Base-by-base conservation (phyloP, 2,329 filamentous ascomycete genomes). In the Venturia effusa region DNA sequence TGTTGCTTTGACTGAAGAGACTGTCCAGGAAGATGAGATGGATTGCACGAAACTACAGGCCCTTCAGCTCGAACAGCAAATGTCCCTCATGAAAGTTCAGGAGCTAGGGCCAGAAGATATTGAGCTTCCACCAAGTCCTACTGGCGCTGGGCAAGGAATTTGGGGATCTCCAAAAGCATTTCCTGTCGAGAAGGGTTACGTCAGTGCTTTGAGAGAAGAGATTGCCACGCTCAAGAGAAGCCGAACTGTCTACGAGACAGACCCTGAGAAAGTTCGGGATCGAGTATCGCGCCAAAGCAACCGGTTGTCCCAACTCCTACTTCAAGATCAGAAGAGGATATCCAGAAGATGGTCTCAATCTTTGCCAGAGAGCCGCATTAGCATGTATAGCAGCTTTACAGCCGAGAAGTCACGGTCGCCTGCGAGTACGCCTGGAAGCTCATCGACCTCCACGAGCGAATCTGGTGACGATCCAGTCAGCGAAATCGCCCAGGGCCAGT, bases 21-120 rank as follows among this genome's bases (percentile, higher is more conserved):
- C 41, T 17, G 59, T 55, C 19, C 39, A 55, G 24, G 66, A 68
- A 45, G 67, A 69, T 22, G 65, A 64, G 39, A 65, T 66, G 43
- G 69, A 70, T 43, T 66, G 48, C 17, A 61, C 62, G 7, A 45
- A 67, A 4, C 66, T 69, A 1, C 40, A 68, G 48, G 66, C 65
- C 40, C 67, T 69, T 13, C 62, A 68, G 41, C 43, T 67, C 6
- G 68, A 70, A 37, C 66, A 66, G 19, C 64, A 57, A 32, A 61
- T 66, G 27, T 68, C 67, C 17, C 39, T 70, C 39, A 65, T 69
- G 7, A 66, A 67, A 11, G 64, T 69, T 13, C 64, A 68, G 59
- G 37, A 68, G 62, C 61, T 65, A n/a, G 64, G 67, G 37, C 64
- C 62, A 1, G 48, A 66, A 32, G 66, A 63, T 6, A 40, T 66